These are phyloP conservation scores for Ustilago sp. DNA, from an alignment of 1,284 basidiomycete species.

Conservation along the genomic window DNA sequence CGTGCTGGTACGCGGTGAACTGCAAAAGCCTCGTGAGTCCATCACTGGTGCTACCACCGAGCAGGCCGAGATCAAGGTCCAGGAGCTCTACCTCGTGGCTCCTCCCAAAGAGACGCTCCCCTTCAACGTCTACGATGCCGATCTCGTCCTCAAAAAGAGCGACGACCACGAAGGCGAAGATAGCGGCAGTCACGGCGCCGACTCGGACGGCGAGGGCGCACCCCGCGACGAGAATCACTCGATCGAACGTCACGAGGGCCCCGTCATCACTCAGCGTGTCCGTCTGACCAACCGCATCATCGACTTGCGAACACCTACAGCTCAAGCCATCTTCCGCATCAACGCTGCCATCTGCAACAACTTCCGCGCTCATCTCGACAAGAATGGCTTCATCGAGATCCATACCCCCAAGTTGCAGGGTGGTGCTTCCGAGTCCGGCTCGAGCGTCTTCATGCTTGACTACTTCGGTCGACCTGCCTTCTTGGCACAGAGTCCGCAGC, in stretches of 20 bases:
- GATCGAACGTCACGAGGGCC: constrained; percentile 35
- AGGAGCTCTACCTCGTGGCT: constrained; percentile 58
- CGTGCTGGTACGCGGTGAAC: constrained; percentile 56
- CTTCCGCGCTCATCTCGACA: constrained; percentile 62
- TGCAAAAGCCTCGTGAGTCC: constrained; percentile 58
- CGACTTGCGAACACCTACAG: constrained; percentile 62
- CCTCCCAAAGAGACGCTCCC: constrained; percentile 56
- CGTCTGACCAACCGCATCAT: constrained; percentile 65
- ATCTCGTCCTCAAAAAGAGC: constrained; percentile 49
- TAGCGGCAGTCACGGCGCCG: constrained; percentile 20
- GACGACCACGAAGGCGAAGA: constrained; percentile 41
- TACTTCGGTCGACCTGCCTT: constrained; percentile 67
- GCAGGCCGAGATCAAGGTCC: constrained; percentile 61
- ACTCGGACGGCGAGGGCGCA: constrained; percentile 24
- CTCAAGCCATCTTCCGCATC: constrained; percentile 64
- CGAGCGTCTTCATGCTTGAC: constrained; percentile 64
- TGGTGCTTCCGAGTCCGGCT: constrained; percentile 64
- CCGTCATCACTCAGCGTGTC: constrained; percentile 58
- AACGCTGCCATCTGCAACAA: constrained; percentile 60
- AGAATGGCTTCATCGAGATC: constrained; percentile 61
- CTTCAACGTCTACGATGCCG: constrained; percentile 65
- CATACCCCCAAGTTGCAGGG: constrained; percentile 67
- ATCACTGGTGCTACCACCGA: constrained; percentile 58
- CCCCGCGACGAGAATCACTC: constrained; percentile 40
- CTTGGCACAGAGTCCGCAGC: constrained; percentile 64